Conservation (phyloP, 2,329 filamentous ascomycete genomes). For the Dothideomycetes sp. region DNA sequence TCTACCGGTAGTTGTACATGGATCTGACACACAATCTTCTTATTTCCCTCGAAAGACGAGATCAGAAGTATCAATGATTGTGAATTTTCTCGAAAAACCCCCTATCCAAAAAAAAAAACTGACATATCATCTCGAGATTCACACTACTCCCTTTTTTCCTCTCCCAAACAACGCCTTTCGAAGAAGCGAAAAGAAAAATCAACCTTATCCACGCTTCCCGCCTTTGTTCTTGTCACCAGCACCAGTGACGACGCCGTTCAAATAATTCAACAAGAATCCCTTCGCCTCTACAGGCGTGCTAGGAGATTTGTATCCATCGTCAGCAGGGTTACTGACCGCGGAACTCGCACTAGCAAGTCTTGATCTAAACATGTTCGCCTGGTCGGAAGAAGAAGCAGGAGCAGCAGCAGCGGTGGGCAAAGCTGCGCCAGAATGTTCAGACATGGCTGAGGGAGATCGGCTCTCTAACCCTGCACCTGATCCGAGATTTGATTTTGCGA, state of each 20-base stretch:
- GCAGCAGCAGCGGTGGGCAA: conserved; percentile 4
- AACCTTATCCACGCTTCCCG: not conserved
- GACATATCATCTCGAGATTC: too few species aligned
- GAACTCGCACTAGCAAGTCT: conserved; percentile 20
- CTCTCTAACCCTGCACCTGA: conserved; percentile 10
- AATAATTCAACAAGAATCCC: conserved; percentile 27
- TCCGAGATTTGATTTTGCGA: conserved; percentile 12
- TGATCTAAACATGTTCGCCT: conserved; percentile 16
- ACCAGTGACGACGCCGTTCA: conserved; percentile 26
- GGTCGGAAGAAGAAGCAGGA: too few species aligned
- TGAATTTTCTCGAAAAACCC: too few species aligned
- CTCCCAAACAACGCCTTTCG: too few species aligned
- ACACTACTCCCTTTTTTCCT: not conserved
- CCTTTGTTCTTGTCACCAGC: conserved; percentile 15
- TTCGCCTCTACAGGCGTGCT: conserved; percentile 25
- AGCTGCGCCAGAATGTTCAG: conserved; percentile 1
- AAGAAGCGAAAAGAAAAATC: too few species aligned
- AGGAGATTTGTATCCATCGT: conserved; percentile 16
- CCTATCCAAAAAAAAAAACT: too few species aligned
- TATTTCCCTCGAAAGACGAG: too few species aligned
- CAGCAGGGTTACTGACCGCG: conserved; percentile 15
- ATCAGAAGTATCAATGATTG: too few species aligned
- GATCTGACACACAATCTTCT: too few species aligned
- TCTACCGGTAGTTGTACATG: too few species aligned
- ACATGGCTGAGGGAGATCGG: conserved; percentile 7